Evolutionary conservation across 179 eudicot genomes (phyloP), one percentile per base, ranked within the genome.

Genomic region (Dionaea muscipula): DNA sequence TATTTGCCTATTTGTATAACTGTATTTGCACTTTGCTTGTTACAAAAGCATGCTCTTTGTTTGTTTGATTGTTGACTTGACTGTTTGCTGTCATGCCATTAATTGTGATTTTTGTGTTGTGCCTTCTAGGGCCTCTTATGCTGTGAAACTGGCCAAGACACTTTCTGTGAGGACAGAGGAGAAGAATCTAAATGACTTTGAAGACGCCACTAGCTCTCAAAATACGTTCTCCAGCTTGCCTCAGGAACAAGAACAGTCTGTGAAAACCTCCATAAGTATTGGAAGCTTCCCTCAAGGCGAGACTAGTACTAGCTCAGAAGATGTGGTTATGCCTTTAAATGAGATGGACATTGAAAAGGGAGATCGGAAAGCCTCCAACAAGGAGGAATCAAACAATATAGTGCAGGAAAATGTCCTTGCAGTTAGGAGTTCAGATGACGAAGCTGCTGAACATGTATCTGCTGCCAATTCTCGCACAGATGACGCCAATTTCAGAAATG

Each of bases 151-250:
- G 83, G 88, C 85, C 19, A 85, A 77, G 61, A 84, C 77, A 51
- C 85, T 94, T 57, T 68, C 85, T 51, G 73, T 73, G 3, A 94
- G 77, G 65, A 52, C 78, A 21, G 96, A 89, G 75, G 95, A 94
- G 57, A 85, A 81, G 71, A 78, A 61, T 53, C 28, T 61, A 28
- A 72, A 68, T 75, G 90, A 83, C 55, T 76, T 22, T 68, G 95
- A 94, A 62, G 99, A 93, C 71, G 64, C 80, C 59, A 72, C 46
- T 66, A 85, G 95, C 68, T 93, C 99, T 55, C 90, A 83, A 39
- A 89, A 89, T 69, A 80, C 94, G 41, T 84, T 82, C 66, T 76
- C 95, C 61, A 94, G 95, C 81, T 72, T 89, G 73, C 94, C 94
- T 63, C 94, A 73, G 69, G 95, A 88, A 61, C 85, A 71, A 58